Conservation (phyloP, 2,329 filamentous ascomycete genomes). For the Stemphylium beticola region DNA sequence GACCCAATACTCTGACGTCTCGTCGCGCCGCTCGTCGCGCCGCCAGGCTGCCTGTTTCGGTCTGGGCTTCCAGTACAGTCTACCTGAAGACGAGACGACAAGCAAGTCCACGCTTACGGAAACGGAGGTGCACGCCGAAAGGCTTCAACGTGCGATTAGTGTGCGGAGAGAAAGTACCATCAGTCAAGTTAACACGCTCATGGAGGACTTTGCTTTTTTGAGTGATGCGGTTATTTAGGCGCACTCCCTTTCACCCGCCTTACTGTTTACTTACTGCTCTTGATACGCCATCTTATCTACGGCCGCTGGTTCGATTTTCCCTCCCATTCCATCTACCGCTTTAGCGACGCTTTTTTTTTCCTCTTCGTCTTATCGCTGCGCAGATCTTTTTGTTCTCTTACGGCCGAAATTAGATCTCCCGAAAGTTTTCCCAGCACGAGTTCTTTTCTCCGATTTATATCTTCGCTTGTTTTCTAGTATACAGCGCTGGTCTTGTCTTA, state of each 20-base stretch:
- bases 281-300: background rate
- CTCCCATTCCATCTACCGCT: background rate
- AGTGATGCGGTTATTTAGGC: constrained; percentile 37
- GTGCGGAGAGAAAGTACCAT: constrained; percentile 29
- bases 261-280: background rate
- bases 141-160: constrained; percentile 8
- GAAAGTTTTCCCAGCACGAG: too few relatives aligned
- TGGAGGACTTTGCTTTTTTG: constrained; percentile 45
- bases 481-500: too few relatives aligned
- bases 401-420: too few relatives aligned
- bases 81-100: constrained; percentile 35
- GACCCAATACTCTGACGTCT: constrained; percentile 15
- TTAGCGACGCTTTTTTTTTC: background rate
- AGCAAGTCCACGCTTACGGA: constrained; percentile 41
- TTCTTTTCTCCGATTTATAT: too few relatives aligned
- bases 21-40: constrained; percentile 21
- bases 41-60: constrained; percentile 43
- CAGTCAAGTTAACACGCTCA: constrained; percentile 33
- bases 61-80: constrained; percentile 43
- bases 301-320: background rate
- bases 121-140: background rate
- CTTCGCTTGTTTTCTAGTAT: too few relatives aligned
- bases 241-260: background rate
- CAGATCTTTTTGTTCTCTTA: too few relatives aligned
- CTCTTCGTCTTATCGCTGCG: too few relatives aligned